These are phyloP conservation scores for Dichotomopilus funicola DNA, from an alignment of 2,329 filamentous ascomycete species.

Conservation along the genomic window DNA sequence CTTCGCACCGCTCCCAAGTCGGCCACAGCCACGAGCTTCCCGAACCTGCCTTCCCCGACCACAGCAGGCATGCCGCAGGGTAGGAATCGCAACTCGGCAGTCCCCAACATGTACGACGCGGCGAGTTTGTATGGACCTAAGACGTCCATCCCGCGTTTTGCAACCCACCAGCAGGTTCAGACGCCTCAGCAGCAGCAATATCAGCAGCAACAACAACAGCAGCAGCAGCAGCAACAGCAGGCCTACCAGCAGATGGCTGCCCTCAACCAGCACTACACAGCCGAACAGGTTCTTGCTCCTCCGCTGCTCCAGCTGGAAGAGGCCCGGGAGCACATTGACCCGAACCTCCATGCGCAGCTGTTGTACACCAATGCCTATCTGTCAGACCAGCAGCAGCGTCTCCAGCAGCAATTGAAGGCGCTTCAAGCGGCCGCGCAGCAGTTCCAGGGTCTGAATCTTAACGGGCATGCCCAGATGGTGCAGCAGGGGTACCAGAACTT, in stretches of 20 bases:
- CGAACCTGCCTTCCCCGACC: slow-evolving; percentile 53
- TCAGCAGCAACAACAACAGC: slow-evolving; percentile 7
- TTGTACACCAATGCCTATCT: slow-evolving; percentile 88
- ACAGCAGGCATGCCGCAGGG: slow-evolving; percentile 32
- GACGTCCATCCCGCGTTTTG: slow-evolving; percentile 50
- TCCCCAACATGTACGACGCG: slow-evolving; percentile 40
- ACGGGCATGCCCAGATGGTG: slow-evolving; percentile 39
- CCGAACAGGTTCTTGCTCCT: slow-evolving; percentile 84
- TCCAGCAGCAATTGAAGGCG: slow-evolving; percentile 85
- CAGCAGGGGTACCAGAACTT: slow-evolving; percentile 58
- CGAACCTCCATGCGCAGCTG: slow-evolving; percentile 78
- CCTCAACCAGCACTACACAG: slow-evolving; percentile 53
- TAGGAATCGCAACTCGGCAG: slow-evolving; percentile 37
- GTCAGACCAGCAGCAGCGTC: slow-evolving; percentile 86
- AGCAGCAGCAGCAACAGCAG: slow-evolving; percentile 25
- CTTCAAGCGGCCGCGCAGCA: slow-evolving; percentile 80
- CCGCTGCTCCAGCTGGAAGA: slow-evolving; percentile 71
- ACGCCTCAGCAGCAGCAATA: slow-evolving; percentile 26
- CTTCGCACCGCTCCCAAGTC: slow-evolving; percentile 91
- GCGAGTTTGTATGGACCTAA: slow-evolving; percentile 45
- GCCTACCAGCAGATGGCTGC: slow-evolving; percentile 21
- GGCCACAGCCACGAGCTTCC: slow-evolving; percentile 62
- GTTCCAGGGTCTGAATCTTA: slow-evolving; percentile 70
- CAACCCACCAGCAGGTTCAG: slow-evolving; percentile 26
- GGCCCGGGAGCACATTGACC: slow-evolving; percentile 70